Base-by-base conservation (phyloP, 106 monocot genomes). In the Phalaenopsis equestris region DNA sequence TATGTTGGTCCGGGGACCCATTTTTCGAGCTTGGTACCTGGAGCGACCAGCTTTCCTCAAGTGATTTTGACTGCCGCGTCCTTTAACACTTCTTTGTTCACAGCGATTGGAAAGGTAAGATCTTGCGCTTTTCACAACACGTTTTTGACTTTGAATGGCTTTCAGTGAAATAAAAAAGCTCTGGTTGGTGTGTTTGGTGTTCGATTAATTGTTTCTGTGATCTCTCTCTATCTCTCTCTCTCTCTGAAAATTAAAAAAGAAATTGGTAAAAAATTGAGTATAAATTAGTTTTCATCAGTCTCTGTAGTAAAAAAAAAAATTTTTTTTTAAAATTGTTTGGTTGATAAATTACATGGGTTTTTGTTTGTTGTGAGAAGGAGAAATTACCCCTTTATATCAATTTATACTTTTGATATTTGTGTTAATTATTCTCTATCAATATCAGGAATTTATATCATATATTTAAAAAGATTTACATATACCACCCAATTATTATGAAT, bases 11-110 rank as follows among this genome's bases (percentile, higher is more conserved):
- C 88, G 2, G 93, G 93, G 37, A 90, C 90, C 2, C 73, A 82
- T 41, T 93, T 93, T 81, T 83, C 92, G 0, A 61, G 78, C 75
- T 68, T 87, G 24, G 88, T 93, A 1, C 93, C 90, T 1, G 90
- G 87, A 12, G 93, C 90, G 1, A 93, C 93, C 1, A 93, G 90
- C 81, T 93, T 93, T 47, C 93, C 93, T 15, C 86, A 87, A 83
- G 84, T 84, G 30, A 88, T 93, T 36, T 85, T 93, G 70, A 93
- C 93, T 8, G 93, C 93, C 0, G 93, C 93, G 15, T 90, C 93
- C 1, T 93, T 90, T 85, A 93, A 93, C 74, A 56, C 85, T 45
- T 39, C 86, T 47, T 86, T 90, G n/a, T 93, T 93, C 80, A 65
- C 81, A 46, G 80, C 90, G 85, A 90, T 93, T 61, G 93, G 93